Conservation (phyloP, 2,329 filamentous ascomycete species). For the Sclerotinia spermophila region DNA sequence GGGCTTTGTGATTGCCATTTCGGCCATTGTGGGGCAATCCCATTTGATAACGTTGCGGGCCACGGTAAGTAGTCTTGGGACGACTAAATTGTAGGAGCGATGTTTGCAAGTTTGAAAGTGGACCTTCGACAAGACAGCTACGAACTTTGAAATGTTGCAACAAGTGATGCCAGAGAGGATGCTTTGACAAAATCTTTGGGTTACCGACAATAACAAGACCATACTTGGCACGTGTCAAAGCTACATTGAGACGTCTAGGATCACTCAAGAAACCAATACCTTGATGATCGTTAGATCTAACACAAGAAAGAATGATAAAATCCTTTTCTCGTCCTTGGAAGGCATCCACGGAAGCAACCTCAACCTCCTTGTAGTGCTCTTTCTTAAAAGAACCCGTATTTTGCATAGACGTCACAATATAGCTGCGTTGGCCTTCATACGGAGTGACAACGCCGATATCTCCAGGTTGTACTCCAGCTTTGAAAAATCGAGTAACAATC, state of each 20-base stretch:
- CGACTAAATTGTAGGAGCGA: conserved; percentile 92
- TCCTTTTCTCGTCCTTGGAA: conserved; percentile 99
- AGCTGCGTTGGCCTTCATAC: conserved; percentile 97
- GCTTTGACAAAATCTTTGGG: conserved; percentile 94
- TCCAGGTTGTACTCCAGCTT: conserved; percentile 88
- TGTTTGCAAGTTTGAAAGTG: conserved; percentile 90
- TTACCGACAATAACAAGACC: conserved; percentile 96
- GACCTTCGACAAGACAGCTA: conserved; percentile 93
- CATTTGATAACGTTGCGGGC: conserved; percentile 82
- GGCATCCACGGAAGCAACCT: conserved; percentile 96
- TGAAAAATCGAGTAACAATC: conserved; percentile 97
- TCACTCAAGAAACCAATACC: conserved; percentile 98
- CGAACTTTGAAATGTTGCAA: conserved; percentile 95
- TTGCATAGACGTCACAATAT: conserved; percentile 99
- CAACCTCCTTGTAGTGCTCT: conserved; percentile 96
- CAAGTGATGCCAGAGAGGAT: conserved; percentile 95
- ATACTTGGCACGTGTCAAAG: conserved; percentile 93
- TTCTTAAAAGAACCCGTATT: conserved; percentile 97
- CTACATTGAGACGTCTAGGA: conserved; percentile 93
- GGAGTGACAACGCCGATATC: conserved; percentile 98
- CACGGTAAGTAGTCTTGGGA: conserved; percentile 87
- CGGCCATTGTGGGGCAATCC: conserved; percentile 51
- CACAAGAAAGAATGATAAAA: conserved; percentile 96
- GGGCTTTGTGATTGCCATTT: conserved; percentile 33
- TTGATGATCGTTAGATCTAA: conserved; percentile 97